phyloP scores from a whole-genome alignment of 2,329 filamentous ascomycete genomes.

The Tolypocladium ophioglossoides region DNA sequence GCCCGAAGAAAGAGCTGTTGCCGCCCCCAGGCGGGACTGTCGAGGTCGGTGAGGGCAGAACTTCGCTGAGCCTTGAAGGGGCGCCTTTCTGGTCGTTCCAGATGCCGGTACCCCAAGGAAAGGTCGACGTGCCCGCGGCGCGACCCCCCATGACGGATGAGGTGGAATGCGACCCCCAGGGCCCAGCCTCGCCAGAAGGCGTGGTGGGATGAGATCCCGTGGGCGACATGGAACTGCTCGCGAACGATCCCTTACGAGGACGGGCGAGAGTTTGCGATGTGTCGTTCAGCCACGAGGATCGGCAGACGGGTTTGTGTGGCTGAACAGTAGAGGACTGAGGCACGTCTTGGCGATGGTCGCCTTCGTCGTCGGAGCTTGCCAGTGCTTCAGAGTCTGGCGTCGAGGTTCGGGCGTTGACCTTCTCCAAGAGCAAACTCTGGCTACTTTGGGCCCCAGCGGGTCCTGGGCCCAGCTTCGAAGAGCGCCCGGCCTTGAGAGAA shows the following conservation, averaged over 20 bases:
- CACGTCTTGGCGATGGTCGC: constrained; percentile 51
- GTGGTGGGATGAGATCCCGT: constrained; percentile 73
- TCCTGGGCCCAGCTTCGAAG: constrained; percentile 40
- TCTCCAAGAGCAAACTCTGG: constrained; percentile 61
- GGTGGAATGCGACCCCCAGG: constrained; percentile 44
- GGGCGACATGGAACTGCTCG: constrained; percentile 65
- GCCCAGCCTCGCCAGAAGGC: constrained; percentile 54
- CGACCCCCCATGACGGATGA: constrained; percentile 37
- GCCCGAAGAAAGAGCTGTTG: constrained; percentile 36
- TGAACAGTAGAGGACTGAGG: constrained; percentile 29
- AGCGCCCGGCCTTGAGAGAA: constrained; percentile 36
- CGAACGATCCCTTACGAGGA: constrained; percentile 67
- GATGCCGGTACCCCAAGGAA: constrained; percentile 70
- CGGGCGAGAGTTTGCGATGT: constrained; percentile 53
- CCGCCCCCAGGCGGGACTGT: constrained; percentile 35
- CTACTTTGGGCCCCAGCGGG: constrained; percentile 41
- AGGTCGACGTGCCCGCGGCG: constrained; percentile 36
- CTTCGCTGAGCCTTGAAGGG: constrained; percentile 62
- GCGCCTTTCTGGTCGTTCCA: constrained; percentile 80
- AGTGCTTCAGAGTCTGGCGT: constrained; percentile 92
- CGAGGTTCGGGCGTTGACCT: constrained; percentile 66
- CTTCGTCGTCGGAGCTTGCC: constrained; percentile 89
- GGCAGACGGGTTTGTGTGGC: constrained; percentile 53
- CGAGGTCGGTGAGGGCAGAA: constrained; percentile 65
- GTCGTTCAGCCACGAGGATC: constrained; percentile 82